phyloP scores from a whole-genome alignment of 2,329 filamentous ascomycete genomes.

The Hymenoscyphus scutula region DNA sequence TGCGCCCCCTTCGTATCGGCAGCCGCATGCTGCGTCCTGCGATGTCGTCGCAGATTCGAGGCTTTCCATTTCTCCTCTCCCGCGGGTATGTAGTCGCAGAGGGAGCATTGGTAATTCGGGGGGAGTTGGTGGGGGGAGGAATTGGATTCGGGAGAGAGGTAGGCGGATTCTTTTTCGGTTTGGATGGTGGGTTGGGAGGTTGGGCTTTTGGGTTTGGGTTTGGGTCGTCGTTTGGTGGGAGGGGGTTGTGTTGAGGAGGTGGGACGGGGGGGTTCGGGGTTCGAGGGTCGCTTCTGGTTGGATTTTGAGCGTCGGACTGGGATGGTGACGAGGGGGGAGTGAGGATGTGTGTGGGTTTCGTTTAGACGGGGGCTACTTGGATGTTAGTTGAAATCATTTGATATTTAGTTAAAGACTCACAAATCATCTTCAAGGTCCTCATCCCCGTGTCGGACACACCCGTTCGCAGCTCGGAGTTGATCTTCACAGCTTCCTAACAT shows the following conservation, averaged over 20 bases:
- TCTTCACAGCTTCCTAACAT: constrained; percentile 9
- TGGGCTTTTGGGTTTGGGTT: background rate
- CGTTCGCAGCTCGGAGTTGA: background rate
- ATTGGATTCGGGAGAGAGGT: no score
- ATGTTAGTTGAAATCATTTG: background rate
- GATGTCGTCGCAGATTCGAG: constrained; percentile 31
- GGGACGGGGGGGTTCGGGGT: background rate
- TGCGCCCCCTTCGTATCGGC: constrained; percentile 16
- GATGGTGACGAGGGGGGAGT: background rate
- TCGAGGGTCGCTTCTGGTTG: background rate
- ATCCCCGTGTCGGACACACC: constrained; percentile 11
- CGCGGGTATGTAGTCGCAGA: constrained; percentile 23
- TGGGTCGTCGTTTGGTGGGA: background rate
- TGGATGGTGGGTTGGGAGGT: background rate
- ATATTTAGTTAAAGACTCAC: background rate
- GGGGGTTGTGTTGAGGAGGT: background rate
- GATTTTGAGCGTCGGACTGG: background rate
- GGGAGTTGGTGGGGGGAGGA: no score
- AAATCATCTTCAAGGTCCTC: background rate
- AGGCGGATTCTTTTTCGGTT: background rate
- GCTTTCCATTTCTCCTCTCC: constrained; percentile 32
- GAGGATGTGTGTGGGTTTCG: background rate
- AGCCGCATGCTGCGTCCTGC: constrained; percentile 26
- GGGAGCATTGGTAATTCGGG: constrained; percentile 18
- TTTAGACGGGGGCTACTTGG: background rate